Evolutionary conservation across 2,329 filamentous ascomycete species (phyloP), one percentile per base, ranked within the genome.

Genomic region (Coleophoma eucalyptorum): DNA sequence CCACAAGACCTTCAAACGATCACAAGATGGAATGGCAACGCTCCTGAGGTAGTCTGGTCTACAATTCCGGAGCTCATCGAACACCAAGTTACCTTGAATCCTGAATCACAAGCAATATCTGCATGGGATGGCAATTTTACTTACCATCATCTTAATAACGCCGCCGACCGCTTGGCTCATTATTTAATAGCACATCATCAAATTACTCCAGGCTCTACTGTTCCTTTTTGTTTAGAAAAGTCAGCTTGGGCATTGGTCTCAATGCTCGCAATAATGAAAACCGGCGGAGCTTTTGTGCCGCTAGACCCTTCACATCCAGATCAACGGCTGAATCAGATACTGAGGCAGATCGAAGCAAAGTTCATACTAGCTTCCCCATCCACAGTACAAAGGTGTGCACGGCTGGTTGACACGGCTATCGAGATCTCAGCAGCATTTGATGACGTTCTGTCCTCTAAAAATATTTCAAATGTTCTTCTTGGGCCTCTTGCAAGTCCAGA

Each of bases 161-260:
- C 20, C 16, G 35, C 35, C 16, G 15, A 13, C 1, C 16, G 35
- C 16, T 8, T 38, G 16, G 35, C 35, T 15, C 13, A 13, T 38
- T 38, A 38, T 38, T 16, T 38, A 15, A 16, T 38, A 13, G 16
- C 15, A 38, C 13, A 38, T 13, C 15, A 38, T 13, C 15, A 38
- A 26, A 49, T 59, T 21, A 47, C 40, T 12, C 33, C 37, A 32
- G 53, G 50, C 38, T 40, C 34, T 6, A 47, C 57, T 8, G 49
- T 66, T n/a, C 60, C 60, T 12, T 38, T 66, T 3, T 64, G 58
- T 45, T 66, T 65, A 37, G 62, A 67, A 40, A 68, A 67, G 48
- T 62, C 59, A 1, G 50, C 43, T 16, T 66, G 59, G 55, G 57
- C 58, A 6, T 50, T 62, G 26, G 58, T 67, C 5, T 55, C 56